Conservation (phyloP, 2,329 filamentous ascomycete genomes). For the Claviceps monticola region DNA sequence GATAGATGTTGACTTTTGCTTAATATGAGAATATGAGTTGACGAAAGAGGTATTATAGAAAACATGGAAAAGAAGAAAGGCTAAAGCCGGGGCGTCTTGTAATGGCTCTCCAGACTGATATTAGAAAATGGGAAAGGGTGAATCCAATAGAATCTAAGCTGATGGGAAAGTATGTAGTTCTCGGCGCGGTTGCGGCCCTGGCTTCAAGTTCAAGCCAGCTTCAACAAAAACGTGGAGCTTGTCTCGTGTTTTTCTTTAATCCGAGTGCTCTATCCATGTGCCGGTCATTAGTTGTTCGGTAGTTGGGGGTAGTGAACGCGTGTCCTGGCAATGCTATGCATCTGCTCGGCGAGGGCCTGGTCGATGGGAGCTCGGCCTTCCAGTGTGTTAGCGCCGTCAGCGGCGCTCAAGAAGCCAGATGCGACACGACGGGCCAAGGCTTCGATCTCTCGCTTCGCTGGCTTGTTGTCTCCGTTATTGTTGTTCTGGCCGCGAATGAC, state of each 20-base stretch:
- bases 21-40: slow-evolving; percentile 4
- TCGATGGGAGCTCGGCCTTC: slow-evolving; percentile 5
- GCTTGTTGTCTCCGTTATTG: slow-evolving; percentile 15
- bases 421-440: slow-evolving; percentile 3
- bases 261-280: not conserved
- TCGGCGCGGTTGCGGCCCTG: not conserved
- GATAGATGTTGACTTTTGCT: slow-evolving; percentile 3
- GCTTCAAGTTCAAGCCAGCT: not conserved
- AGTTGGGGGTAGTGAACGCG: slow-evolving; percentile 14
- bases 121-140: not conserved
- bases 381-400: not conserved
- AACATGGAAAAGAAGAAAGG: slow-evolving; percentile 5
- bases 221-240: not conserved
- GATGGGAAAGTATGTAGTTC: slow-evolving; percentile 3
- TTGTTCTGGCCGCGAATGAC: slow-evolving; percentile 21
- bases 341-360: slow-evolving; percentile 1
- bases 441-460: slow-evolving; percentile 15
- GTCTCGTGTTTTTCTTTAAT: not conserved
- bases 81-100: slow-evolving; percentile 1
- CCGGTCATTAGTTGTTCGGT: slow-evolving; percentile 3
- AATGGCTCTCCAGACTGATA: not conserved
- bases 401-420: not conserved
- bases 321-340: slow-evolving; percentile 9
- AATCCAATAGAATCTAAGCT: not conserved
- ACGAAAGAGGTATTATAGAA: not conserved